Conservation (phyloP, 2,329 filamentous ascomycete genomes). For the Cladosporium austrohemisphaericum region DNA sequence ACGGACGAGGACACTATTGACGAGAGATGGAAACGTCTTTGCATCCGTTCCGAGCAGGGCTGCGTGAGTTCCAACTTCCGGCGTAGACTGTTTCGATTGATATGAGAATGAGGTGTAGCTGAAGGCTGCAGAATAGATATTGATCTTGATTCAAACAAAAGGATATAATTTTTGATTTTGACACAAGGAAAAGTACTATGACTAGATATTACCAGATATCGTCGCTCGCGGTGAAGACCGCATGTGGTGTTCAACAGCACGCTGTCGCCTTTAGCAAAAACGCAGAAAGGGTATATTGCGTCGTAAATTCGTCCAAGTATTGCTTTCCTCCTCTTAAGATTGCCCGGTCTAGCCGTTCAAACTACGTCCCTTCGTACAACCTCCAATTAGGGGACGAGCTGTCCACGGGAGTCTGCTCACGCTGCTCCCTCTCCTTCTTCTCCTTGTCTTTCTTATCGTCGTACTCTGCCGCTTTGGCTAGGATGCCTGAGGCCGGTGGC, state of each 20-base stretch:
- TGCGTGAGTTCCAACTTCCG: too few species aligned
- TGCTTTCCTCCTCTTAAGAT: neutral
- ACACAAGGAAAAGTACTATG: slow-evolving; percentile 10
- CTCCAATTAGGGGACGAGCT: slow-evolving; percentile 14
- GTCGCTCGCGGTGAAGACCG: slow-evolving; percentile 7
- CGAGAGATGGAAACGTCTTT: too few species aligned
- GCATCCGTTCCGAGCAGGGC: too few species aligned
- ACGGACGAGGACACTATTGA: too few species aligned
- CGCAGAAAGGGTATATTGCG: slow-evolving; percentile 4
- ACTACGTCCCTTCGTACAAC: slow-evolving; percentile 15
- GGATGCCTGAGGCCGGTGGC: slow-evolving; percentile 6
- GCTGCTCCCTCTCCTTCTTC: neutral
- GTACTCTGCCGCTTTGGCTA: slow-evolving; percentile 11
- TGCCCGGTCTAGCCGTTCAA: slow-evolving; percentile 2
- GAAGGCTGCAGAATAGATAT: too few species aligned
- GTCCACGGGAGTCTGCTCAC: neutral
- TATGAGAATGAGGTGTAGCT: too few species aligned
- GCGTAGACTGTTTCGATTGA: too few species aligned
- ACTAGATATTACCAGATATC: slow-evolving; percentile 17
- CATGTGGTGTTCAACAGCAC: slow-evolving; percentile 9
- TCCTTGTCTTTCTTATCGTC: slow-evolving; percentile 2
- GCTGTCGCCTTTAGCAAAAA: slow-evolving; percentile 8
- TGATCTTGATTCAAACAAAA: too few species aligned
- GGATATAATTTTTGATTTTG: too few species aligned
- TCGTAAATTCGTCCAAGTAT: slow-evolving; percentile 12